A percentile compares a stretch with the other conserved stretches of the same genome.
phyloP scores from a whole-genome alignment of 192 early-diverging fungal genomes.

The Coemansia guatemalensis region DNA sequence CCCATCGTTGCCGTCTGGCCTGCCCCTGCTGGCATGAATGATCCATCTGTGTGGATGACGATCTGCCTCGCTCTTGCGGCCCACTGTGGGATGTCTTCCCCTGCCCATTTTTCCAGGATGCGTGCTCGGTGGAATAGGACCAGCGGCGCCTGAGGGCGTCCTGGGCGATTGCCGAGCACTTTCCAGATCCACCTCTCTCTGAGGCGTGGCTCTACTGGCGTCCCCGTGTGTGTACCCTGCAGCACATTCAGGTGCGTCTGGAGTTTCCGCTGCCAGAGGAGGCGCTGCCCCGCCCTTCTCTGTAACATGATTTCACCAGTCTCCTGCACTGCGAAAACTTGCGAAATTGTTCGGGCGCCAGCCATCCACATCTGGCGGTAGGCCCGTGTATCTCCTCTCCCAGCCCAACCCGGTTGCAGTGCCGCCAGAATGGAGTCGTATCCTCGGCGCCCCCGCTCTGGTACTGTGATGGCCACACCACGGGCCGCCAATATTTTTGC shows the following conservation, averaged over 20 bases:
- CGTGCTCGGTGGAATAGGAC: neutral
- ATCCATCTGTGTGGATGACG: constrained; percentile 1
- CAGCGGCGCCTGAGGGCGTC: too few species aligned
- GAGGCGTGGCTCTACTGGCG: too few species aligned
- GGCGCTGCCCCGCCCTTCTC: neutral
- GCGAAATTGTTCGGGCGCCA: neutral
- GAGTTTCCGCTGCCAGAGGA: too few species aligned
- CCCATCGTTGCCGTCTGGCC: neutral
- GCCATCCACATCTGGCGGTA: neutral
- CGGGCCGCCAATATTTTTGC: neutral
- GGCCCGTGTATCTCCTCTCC: too few species aligned
- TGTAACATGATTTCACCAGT: neutral
- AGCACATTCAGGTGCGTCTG: too few species aligned
- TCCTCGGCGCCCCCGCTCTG: neutral
- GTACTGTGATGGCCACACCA: neutral
- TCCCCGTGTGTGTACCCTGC: too few species aligned
- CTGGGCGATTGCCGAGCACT: too few species aligned
- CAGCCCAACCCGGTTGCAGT: neutral
- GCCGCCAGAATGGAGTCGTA: neutral
- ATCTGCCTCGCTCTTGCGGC: neutral
- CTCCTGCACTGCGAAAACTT: neutral
- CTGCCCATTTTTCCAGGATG: neutral
- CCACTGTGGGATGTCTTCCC: neutral
- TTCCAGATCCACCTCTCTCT: too few species aligned
- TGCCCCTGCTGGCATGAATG: neutral